Base-by-base conservation (phyloP, 768 basidiomycete species). In the Rickenella mellea region DNA sequence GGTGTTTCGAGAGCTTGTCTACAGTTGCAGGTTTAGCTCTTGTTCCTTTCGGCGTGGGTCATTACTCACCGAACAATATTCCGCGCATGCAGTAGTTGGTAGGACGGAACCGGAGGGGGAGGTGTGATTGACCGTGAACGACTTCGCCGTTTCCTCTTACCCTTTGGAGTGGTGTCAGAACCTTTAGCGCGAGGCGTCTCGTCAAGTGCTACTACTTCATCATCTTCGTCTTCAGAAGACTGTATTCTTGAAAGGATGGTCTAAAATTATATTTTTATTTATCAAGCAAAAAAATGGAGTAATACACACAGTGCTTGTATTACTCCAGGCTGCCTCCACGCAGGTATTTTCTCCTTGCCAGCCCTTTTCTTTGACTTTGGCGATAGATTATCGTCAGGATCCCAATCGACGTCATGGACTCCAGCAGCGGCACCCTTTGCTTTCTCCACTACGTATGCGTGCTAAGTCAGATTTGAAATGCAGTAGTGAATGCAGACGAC, bases 101-200 rank as follows among this genome's bases (percentile, higher is more conserved):
- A 63, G 8, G 59, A 53, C 2, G 80, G 63, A 11, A 87, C 57
- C 27, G 65, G 66, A 0, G 85, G 86, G 4, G 85, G 85, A 2
- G 86, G 85, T 0, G 85, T 89, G 28, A 88, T 71, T 3, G 85
- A 89, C 19, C 68, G 63, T 24, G 83, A 86, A 28, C 78, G 77
- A 55, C 75, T 79, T 33, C 78, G 70, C 28, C 69, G 61, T 42
- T 68, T 63, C 44, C 71, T 68, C 46, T 70, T 72, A 22, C 62
- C 61, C 41, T 65, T 65, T 2, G 55, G 39, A 28, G 39, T 52
- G 14, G 41, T 6, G 6, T 41, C 44, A 17, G 30, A 42, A 10
- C 26, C 17, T 11, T 51, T 28, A 4, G 38, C 36, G 3, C 31
- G 50, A 41, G 60, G 10, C 56, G 47, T 24, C 64, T 55, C 49